Percentiles rank a stretch among this genome's conserved stretches.
Evolutionary conservation across 306 rosid species (phyloP).

Genomic region (Pyrus pyrifolia): DNA sequence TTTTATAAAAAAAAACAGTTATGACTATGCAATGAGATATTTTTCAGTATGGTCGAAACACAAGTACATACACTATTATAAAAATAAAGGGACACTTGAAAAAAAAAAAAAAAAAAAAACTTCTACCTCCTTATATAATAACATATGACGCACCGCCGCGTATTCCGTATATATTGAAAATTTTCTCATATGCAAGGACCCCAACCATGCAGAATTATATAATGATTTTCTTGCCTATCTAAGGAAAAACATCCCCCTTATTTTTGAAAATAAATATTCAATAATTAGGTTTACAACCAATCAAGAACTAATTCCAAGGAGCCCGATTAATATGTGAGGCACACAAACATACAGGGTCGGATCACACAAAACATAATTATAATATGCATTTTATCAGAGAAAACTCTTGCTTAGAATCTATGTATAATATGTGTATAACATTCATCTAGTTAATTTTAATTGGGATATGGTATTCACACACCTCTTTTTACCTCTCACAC

Average conservation of each 20-base stretch:
- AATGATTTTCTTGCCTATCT: neutral
- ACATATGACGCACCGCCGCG: accelerated
- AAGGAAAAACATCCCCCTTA: neutral
- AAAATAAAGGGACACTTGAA: no score
- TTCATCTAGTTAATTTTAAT: no score
- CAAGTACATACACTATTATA: no score
- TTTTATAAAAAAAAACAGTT: neutral
- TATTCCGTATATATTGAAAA: no score
- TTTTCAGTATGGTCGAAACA: no score
- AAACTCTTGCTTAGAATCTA: no score
- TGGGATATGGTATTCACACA: no score
- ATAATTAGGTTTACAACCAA: slow-evolving; percentile 24
- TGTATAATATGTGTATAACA: no score
- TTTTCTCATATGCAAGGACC: neutral
- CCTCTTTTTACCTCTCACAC: no score
- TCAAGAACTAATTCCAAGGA: slow-evolving; percentile 37
- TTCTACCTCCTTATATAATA: no score
- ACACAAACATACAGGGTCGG: neutral
- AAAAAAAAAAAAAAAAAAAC: no score
- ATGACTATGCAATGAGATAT: neutral
- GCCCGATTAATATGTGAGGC: slow-evolving; percentile 3
- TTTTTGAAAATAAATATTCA: neutral
- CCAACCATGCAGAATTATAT: neutral
- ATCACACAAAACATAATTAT: neutral
- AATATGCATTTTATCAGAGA: neutral